Evolutionary conservation across 2,329 filamentous ascomycete genomes (phyloP), one percentile per base, ranked within the genome.

Genomic region (Trichoderma gracile): DNA sequence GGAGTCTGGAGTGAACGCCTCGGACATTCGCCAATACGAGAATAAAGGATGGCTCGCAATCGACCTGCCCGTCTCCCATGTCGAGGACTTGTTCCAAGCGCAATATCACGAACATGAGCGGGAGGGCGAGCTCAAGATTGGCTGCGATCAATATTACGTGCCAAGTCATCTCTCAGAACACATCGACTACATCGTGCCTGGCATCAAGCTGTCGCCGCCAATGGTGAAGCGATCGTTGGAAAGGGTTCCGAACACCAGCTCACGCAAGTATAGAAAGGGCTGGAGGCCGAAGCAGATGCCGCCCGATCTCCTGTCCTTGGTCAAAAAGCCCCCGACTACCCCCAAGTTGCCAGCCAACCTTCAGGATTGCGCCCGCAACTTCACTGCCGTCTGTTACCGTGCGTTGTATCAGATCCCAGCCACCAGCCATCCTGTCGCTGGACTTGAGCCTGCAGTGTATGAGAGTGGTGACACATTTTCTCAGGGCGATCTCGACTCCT

Each of bases 331-430:
- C 40, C 56, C 57, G 3, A 25, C 54, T 21, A 47, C 15, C n/a
- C 52, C 65, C n/a, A 43, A 47, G 2, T 52, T 66, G 5, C 63
- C 65, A 7, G 25, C 27, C 5, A 56, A 66, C 38, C 43, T 66
- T 10, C 63, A 62, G 27, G 57, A 66, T 14, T 88, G 86, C 69
- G 80, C 84, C 65, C 73, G 75, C 14, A 80, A 82, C 70, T 85
- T 87, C 68, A 86, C 84, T 1, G 82, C 83, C 0, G 78, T 79
- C 47, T 88, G 85, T 68, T 76, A 85, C 46, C 78, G 79, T 46
- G 78, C 81, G 3, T 72, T 83, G 17, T 82, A 81, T 67, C 40
- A 62, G n/a, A 62, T 70, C 74, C 27, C 77, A 21, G 73, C 75
- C 66, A 82, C 83, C 70, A 79, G 76, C 53, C 78, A 79, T 47